Conservation (phyloP, 1,284 basidiomycete species). For the Pyrrhoderma lamaoense region DNA sequence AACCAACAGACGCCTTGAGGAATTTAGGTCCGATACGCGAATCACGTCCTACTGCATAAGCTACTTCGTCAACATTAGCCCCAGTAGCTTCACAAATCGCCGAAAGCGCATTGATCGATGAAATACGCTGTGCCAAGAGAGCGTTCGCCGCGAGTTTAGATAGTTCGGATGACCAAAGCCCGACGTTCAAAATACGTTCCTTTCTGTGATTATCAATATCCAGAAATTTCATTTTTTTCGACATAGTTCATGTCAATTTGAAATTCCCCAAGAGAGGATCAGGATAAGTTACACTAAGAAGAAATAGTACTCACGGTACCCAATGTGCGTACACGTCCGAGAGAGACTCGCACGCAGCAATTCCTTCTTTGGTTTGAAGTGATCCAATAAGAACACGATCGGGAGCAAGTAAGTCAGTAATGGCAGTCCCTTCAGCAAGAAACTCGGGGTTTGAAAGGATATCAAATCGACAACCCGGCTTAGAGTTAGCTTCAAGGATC, state of each 20-base stretch:
- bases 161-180: constrained; percentile 97
- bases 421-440: constrained; percentile 96
- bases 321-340: constrained; percentile 88
- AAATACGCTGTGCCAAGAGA: constrained; percentile 97
- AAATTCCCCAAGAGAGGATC: no score
- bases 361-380: constrained; percentile 81
- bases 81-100: constrained; percentile 99
- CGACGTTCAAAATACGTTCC: constrained; percentile 86
- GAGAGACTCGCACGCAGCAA: constrained; percentile 73
- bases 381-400: constrained; percentile 98
- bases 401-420: constrained; percentile 79
- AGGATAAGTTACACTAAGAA: no score
- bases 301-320: constrained; percentile 65
- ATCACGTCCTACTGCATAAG: constrained; percentile 91
- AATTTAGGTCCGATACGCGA: constrained; percentile 92
- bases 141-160: constrained; percentile 99
- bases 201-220: constrained; percentile 33
- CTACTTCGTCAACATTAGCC: constrained; percentile 97
- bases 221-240: background rate
- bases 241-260: constrained; percentile 10
- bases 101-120: constrained; percentile 95
- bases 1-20: constrained; percentile 92
- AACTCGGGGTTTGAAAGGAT: constrained; percentile 99
- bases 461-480: constrained; percentile 86
- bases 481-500: constrained; percentile 97